Conservation (phyloP, 371 early-diverging fungal species). For the Fennellomyces sp. region DNA sequence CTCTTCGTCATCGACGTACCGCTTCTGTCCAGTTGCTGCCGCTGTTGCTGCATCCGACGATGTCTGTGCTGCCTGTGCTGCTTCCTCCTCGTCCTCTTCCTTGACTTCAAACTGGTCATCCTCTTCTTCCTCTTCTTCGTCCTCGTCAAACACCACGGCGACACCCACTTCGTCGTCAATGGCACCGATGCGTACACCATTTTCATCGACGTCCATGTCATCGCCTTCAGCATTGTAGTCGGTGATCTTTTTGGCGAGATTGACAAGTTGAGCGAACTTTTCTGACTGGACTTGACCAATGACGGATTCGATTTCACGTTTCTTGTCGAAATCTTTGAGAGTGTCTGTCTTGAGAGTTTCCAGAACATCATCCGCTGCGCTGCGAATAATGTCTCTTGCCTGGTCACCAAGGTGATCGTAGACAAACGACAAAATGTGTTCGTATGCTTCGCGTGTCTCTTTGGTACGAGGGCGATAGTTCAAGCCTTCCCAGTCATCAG, state of each 20-base stretch:
- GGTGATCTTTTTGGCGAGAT: constrained; percentile 92
- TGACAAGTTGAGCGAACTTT: constrained; percentile 86
- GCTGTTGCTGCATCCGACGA: constrained; percentile 8
- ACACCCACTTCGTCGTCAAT: constrained; percentile 79
- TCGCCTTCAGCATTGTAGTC: constrained; percentile 72
- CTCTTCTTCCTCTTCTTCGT: constrained; percentile 61
- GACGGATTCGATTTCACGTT: constrained; percentile 82
- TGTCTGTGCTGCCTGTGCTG: constrained; percentile 16
- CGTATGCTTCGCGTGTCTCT: constrained; percentile 92
- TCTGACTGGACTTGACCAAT: constrained; percentile 69
- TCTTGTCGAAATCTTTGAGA: constrained; percentile 88
- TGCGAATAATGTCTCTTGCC: constrained; percentile 85
- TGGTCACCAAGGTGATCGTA: constrained; percentile 87
- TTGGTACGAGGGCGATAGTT: constrained; percentile 91
- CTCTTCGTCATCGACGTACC: constrained; percentile 30
- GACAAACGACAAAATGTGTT: constrained; percentile 84
- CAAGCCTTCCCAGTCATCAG: constrained; percentile 88
- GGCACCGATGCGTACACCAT: constrained; percentile 51
- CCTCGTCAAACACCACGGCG: constrained; percentile 78
- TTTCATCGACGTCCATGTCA: constrained; percentile 52
- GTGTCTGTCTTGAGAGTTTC: constrained; percentile 84
- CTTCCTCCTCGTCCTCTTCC: constrained; percentile 54
- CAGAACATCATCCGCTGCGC: constrained; percentile 89
- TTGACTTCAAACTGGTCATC: constrained; percentile 66
- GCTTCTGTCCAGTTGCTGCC: constrained; percentile 3